phyloP scores from a whole-genome alignment of 805 yeast genomes.

The Yarrowia keelungensis region DNA sequence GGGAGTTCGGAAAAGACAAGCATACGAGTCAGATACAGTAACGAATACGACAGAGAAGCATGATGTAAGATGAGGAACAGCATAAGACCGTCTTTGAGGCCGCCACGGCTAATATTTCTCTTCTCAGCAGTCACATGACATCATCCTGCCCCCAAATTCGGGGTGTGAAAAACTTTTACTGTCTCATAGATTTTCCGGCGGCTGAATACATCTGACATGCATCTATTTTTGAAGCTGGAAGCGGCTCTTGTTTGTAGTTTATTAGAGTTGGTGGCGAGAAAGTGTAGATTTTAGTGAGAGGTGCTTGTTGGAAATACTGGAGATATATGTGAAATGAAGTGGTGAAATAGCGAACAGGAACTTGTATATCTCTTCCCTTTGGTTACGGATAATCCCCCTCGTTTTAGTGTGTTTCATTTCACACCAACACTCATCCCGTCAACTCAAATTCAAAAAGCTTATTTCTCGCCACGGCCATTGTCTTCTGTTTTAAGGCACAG shows the following conservation, averaged over 20 bases:
- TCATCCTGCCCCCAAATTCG: constrained; percentile 28
- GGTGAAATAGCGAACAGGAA: too few species aligned
- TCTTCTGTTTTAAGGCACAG: not conserved
- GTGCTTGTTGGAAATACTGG: too few species aligned
- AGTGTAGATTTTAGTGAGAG: too few species aligned
- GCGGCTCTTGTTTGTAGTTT: not conserved
- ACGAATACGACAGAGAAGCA: constrained; percentile 4
- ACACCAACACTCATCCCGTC: not conserved
- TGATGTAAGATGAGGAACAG: too few species aligned
- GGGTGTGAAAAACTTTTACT: constrained; percentile 4
- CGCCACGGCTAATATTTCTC: too few species aligned
- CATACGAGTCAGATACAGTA: not conserved
- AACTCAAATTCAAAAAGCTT: not conserved
- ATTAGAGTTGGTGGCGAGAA: not conserved
- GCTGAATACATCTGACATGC: constrained; percentile 3
- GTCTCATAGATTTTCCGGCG: constrained; percentile 31
- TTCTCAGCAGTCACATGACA: not conserved
- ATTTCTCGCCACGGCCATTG: not conserved
- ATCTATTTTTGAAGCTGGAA: not conserved
- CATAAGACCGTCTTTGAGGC: too few species aligned
- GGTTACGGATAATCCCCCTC: not conserved
- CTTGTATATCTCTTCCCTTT: too few species aligned
- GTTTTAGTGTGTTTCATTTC: not conserved
- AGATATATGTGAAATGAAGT: too few species aligned
- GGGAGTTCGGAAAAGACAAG: not conserved